Conservation (phyloP, 352 stramenopile genomes). For the Phytophthora pseudosyringae region DNA sequence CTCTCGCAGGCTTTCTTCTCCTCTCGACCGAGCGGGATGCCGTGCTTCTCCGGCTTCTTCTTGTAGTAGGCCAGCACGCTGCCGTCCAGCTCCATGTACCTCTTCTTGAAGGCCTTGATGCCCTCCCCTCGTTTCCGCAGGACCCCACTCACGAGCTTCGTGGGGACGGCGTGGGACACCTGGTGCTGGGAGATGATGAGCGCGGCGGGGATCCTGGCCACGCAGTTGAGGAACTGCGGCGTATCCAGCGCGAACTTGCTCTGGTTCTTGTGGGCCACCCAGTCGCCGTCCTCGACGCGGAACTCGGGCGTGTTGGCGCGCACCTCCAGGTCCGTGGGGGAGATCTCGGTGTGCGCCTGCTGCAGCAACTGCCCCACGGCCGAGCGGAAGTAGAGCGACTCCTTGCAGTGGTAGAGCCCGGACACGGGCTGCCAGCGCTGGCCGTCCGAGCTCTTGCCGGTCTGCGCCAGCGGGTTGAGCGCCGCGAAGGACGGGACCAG, state of each 20-base stretch:
- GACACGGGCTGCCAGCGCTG: slow-evolving; percentile 81
- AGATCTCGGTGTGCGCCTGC: slow-evolving; percentile 74
- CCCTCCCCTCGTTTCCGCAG: slow-evolving; percentile 78
- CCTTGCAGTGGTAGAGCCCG: slow-evolving; percentile 80
- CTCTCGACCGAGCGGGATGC: slow-evolving; percentile 59
- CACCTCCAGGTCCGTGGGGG: slow-evolving; percentile 76
- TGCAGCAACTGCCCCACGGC: slow-evolving; percentile 70
- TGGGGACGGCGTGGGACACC: slow-evolving; percentile 31
- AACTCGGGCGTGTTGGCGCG: slow-evolving; percentile 86
- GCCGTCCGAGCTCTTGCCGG: slow-evolving; percentile 22
- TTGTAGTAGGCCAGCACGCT: slow-evolving; percentile 76
- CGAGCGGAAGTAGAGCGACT: slow-evolving; percentile 77
- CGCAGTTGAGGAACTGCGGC: slow-evolving; percentile 70
- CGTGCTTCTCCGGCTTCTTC: slow-evolving; percentile 80
- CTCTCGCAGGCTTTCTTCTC: slow-evolving; percentile 75
- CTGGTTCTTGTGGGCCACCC: slow-evolving; percentile 83
- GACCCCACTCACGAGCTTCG: slow-evolving; percentile 54
- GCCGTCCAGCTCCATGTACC: slow-evolving; percentile 86
- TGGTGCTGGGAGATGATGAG: slow-evolving; percentile 64
- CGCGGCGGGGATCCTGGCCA: slow-evolving; percentile 63
- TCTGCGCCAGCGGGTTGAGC: slow-evolving; percentile 71
- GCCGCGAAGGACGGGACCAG: slow-evolving; percentile 62
- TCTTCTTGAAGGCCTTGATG: slow-evolving; percentile 76
- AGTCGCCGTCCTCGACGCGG: slow-evolving; percentile 80
- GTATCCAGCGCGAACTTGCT: slow-evolving; percentile 63